These are phyloP conservation scores for Diaporthe citri DNA, from an alignment of 2,329 filamentous ascomycete species.

Conservation along the genomic window DNA sequence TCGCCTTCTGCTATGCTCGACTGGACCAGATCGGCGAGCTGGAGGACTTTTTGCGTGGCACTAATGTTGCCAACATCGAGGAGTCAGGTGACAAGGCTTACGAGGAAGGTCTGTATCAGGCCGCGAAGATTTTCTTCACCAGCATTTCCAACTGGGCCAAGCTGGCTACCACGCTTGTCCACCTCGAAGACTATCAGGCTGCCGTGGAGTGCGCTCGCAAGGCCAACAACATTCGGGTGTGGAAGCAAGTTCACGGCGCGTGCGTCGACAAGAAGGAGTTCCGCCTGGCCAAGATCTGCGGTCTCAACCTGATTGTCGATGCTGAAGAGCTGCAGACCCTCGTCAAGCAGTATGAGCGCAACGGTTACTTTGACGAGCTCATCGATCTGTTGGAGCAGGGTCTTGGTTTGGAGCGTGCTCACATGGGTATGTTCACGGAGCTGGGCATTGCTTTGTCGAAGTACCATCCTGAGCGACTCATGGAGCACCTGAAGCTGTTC, in stretches of 20 bases:
- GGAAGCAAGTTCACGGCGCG: conserved; percentile 97
- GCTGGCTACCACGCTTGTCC: conserved; percentile 96
- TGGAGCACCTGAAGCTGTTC: conserved; percentile 99
- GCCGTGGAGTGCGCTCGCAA: conserved; percentile 98
- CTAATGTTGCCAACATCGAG: conserved; percentile 96
- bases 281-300: conserved; percentile 97
- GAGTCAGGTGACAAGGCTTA: conserved; percentile 99
- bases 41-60: conserved; percentile 93
- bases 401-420: conserved; percentile 88
- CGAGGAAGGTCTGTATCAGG: conserved; percentile 92
- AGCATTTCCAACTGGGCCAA: conserved; percentile 99
- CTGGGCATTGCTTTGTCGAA: conserved; percentile 92
- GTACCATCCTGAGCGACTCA: conserved; percentile 94
- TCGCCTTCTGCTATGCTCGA: conserved; percentile 94
- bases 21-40: conserved; percentile 92
- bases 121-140: conserved; percentile 98
- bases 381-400: conserved; percentile 95
- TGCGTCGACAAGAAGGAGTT: conserved; percentile 99
- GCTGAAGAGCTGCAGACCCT: conserved; percentile 94
- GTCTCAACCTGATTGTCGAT: conserved; percentile 97
- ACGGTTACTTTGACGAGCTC: conserved; percentile 98
- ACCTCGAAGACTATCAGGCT: conserved; percentile 95
- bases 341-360: conserved; percentile 95
- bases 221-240: conserved; percentile 99
- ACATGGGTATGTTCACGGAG: conserved; percentile 98